Evolutionary conservation across 2,329 filamentous ascomycete species (phyloP), one percentile per base, ranked within the genome.

Genomic region (Trichoderma semiorbis): DNA sequence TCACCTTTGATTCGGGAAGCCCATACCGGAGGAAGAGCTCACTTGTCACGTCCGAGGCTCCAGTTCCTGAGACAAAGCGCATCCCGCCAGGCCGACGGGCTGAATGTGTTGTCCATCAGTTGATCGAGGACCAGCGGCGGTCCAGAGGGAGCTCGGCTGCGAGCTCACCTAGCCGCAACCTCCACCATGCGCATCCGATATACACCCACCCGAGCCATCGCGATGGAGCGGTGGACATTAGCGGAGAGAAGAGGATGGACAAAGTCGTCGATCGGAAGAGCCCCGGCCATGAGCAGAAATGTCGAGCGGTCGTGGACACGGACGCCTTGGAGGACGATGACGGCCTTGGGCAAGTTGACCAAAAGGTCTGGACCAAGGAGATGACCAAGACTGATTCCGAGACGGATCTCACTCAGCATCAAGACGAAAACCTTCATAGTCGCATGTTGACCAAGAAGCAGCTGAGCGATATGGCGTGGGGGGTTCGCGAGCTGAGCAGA

Each of bases 401-500:
- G 68, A 73, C 82, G 50, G 83, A 86, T 72, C 78, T 84, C 12
- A 74, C 60, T 7, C 36, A 62, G 10, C 36, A 61, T 6, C 73
- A 78, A 55, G 74, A 81, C 72, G 79, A 80, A 30, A 78, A 81
- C 10, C 76, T 87, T 55, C 86, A 88, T 77, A 90, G 87, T 72
- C 88, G 95, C n/a, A 88, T 98, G 64, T 86, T 98, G 75, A 98
- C 95, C 1, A 98, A 98, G 84, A 94, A 93, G 80, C 94, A 99
- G 81, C 86, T 99, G 55, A 94, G 92, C 16, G 96, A 98, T 77
- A 98, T 99, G 95, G 95, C 95, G 0, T 95, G 95, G 90, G 95
- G 95, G 30, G 96, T 98, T 72, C 88, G 96, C 62, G 94, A 98
- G 81, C 84, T 99, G 72, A 95, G 93, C 34, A 92, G 97, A 78